Evolutionary conservation across 805 yeast genomes (phyloP).

Genomic region (Candida michaelii): DNA sequence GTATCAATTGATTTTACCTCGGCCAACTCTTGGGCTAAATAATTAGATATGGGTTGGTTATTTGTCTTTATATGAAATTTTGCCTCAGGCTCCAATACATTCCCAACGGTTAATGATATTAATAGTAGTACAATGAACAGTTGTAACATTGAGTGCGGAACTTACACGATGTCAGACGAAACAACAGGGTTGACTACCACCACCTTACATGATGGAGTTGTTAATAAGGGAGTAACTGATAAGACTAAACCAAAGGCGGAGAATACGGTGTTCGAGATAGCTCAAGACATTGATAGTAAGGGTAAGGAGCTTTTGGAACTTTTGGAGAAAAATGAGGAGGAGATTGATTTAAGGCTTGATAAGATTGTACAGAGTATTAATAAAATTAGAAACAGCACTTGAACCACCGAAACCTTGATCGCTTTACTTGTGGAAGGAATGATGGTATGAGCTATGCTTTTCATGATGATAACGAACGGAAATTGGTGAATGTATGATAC

Average conservation of each 20-base stretch:
- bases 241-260: constrained; percentile 9
- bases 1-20: background rate
- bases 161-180: constrained; percentile 8
- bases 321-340: constrained; percentile 29
- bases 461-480: too few relatives aligned
- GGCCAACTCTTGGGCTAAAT: constrained; percentile 1
- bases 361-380: constrained; percentile 16
- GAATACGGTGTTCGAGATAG: constrained; percentile 31
- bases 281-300: constrained; percentile 30
- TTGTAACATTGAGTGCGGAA: background rate
- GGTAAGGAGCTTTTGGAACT: constrained; percentile 21
- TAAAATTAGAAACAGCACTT: background rate
- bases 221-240: constrained; percentile 7
- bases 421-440: too few relatives aligned
- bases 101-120: background rate
- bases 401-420: too few relatives aligned
- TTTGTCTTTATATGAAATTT: constrained; percentile 12
- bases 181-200: constrained; percentile 34
- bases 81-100: constrained; percentile 7
- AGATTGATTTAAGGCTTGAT: constrained; percentile 27
- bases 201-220: constrained; percentile 29
- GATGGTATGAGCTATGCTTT: too few relatives aligned
- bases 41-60: background rate
- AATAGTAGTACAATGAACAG: constrained; percentile 1
- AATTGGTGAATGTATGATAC: too few relatives aligned